Conservation (phyloP, 768 basidiomycete genomes). For the Ramaria rubella region DNA sequence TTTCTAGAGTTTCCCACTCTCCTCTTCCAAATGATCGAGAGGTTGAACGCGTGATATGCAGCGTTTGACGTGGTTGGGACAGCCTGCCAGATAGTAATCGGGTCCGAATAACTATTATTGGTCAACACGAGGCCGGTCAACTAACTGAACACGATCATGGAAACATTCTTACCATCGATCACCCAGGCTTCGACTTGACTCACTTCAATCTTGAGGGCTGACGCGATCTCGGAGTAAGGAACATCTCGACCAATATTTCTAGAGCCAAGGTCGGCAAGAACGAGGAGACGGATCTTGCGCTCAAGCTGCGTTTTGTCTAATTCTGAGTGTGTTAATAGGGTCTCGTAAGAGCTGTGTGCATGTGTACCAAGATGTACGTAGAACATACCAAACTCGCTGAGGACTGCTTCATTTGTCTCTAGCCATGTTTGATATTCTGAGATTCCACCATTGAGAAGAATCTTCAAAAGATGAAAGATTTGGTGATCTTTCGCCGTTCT, state of each 20-base stretch:
- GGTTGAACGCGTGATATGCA: conserved; percentile 67
- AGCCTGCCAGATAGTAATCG: conserved; percentile 77
- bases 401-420: conserved; percentile 36
- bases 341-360: neutral
- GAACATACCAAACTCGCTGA: conserved; percentile 50
- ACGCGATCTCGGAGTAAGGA: conserved; percentile 62
- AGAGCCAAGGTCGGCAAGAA: conserved; percentile 71
- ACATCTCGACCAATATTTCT: conserved; percentile 69
- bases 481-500: conserved; percentile 60
- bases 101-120: conserved; percentile 66
- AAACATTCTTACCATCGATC: conserved; percentile 59
- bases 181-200: conserved; percentile 79
- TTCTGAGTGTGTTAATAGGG: too few relatives aligned
- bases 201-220: conserved; percentile 53
- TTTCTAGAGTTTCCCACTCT: conserved; percentile 77
- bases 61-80: conserved; percentile 67
- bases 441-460: conserved; percentile 63
- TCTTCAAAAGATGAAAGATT: conserved; percentile 65
- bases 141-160: neutral
- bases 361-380: neutral
- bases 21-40: conserved; percentile 68
- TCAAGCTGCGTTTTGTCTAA: conserved; percentile 56
- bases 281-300: conserved; percentile 73
- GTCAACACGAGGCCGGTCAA: conserved; percentile 2
- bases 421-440: conserved; percentile 59